Percentiles rank a stretch among this genome's conserved stretches.
Conservation (phyloP, 2,329 filamentous ascomycete genomes). For the Aspergillus bombycis region DNA sequence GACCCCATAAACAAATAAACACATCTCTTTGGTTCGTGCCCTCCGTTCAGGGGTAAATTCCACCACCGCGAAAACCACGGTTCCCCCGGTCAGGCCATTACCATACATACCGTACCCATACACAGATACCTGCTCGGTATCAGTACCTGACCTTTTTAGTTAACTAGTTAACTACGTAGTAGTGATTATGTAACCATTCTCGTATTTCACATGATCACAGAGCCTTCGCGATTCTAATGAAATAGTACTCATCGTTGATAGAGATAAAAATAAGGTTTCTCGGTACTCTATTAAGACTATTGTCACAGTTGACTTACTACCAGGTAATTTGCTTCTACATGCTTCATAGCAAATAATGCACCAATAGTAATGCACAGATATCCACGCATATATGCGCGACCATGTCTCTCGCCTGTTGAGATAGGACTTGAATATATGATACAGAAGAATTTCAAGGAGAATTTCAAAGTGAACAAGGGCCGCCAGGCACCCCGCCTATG, state of each 20-base stretch:
- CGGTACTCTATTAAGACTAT: not conserved
- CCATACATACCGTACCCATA: slow-evolving; percentile 15
- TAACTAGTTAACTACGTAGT: too few species aligned
- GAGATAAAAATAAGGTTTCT: not conserved
- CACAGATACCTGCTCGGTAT: not conserved
- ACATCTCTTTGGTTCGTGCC: slow-evolving; percentile 24
- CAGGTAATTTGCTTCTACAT: not conserved
- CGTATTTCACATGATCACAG: not conserved
- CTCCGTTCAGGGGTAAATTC: slow-evolving; percentile 29
- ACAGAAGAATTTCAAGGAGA: slow-evolving; percentile 14
- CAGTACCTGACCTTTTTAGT: not conserved
- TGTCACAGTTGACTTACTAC: not conserved
- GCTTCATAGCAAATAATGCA: not conserved
- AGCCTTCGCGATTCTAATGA: not conserved
- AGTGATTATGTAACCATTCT: not conserved
- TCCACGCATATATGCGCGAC: not conserved
- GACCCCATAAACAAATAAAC: slow-evolving; percentile 12
- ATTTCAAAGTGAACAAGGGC: not conserved
- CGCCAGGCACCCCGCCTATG: not conserved
- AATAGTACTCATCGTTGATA: not conserved
- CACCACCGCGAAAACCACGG: slow-evolving; percentile 23
- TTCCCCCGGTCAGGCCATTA: slow-evolving; percentile 17
- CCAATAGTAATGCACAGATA: not conserved
- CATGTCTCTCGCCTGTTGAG: not conserved
- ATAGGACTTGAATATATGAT: slow-evolving; percentile 14